Percentiles rank a stretch among this genome's conserved stretches.
Evolutionary conservation across 2,329 filamentous ascomycete genomes (phyloP).

Genomic region (Phyllosticta citrichinensis): DNA sequence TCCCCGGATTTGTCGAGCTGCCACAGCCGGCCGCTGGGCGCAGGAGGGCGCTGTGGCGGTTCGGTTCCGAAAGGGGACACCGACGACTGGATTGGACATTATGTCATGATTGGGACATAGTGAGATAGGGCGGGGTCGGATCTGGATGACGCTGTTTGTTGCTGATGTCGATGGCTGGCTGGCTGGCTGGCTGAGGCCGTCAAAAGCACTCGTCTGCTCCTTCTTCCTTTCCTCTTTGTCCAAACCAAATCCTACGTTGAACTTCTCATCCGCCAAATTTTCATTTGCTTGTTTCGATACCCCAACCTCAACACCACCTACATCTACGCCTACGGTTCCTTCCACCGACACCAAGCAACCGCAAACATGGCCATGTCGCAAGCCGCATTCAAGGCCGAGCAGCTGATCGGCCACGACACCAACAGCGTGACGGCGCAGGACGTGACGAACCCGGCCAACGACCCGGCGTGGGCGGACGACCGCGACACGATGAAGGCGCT

Average conservation of each 20-base stretch:
- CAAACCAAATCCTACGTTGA: background rate
- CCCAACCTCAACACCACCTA: background rate
- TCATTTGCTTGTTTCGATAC: background rate
- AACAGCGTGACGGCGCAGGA: constrained; percentile 59
- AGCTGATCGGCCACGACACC: constrained; percentile 56
- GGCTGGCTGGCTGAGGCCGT: background rate
- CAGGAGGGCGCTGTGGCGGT: background rate
- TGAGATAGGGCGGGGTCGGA: background rate
- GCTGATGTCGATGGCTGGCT: background rate
- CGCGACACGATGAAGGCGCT: constrained; percentile 62
- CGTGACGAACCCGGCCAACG: constrained; percentile 36
- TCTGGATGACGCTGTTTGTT: background rate
- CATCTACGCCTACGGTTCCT: too few relatives aligned
- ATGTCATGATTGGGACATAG: background rate
- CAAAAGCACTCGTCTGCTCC: background rate
- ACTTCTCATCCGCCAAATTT: background rate
- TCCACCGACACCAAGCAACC: background rate
- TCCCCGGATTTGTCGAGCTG: background rate
- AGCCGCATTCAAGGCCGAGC: constrained; percentile 58
- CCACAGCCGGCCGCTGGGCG: background rate
- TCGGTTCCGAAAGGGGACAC: background rate
- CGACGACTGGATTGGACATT: background rate
- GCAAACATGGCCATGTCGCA: constrained; percentile 49
- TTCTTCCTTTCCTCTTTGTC: background rate
- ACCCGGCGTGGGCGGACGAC: constrained; percentile 25